Conservation (phyloP, 31 red algal genomes). For the Asparagopsis taxiformis region DNA sequence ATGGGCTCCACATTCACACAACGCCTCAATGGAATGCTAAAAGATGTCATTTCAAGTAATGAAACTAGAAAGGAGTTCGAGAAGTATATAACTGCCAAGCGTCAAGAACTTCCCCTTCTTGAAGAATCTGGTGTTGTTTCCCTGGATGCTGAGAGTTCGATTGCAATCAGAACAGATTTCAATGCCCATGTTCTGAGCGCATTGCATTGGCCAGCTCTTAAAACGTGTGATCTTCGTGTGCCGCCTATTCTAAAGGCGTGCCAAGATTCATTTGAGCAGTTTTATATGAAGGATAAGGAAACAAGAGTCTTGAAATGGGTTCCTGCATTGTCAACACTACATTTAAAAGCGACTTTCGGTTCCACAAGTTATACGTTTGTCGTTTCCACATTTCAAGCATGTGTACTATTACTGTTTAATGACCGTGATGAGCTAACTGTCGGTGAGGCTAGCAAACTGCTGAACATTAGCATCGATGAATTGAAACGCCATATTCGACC, state of each 20-base stretch:
- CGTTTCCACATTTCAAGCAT: constrained; percentile 34
- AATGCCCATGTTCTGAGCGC: constrained; percentile 54
- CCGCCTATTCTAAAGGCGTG: constrained; percentile 18
- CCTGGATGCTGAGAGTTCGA: too few species aligned
- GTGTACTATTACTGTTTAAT: constrained; percentile 39
- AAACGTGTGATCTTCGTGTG: constrained; percentile 17
- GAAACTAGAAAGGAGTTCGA: constrained; percentile 9
- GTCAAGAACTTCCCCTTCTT: too few species aligned
- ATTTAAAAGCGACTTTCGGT: constrained; percentile 19
- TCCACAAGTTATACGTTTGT: constrained; percentile 14
- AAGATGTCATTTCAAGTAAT: constrained; percentile 30
- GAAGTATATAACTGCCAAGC: constrained; percentile 13
- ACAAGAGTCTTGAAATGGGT: constrained; percentile 42
- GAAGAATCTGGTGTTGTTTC: too few species aligned
- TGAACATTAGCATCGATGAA: constrained; percentile 23
- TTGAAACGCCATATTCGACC: constrained; percentile 36
- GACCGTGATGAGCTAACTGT: constrained; percentile 27
- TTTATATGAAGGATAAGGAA: constrained; percentile 46
- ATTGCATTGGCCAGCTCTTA: constrained; percentile 40
- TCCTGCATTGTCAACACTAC: constrained; percentile 21
- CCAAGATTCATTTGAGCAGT: constrained; percentile 39
- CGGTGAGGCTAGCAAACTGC: constrained; percentile 1
- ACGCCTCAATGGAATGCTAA: constrained; percentile 55
- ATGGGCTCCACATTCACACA: constrained; percentile 37
- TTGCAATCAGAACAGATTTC: constrained; percentile 55